Evolutionary conservation across 805 yeast genomes (phyloP), one percentile per base, ranked within the genome.

Genomic region (Diddensiella transvaalensis): DNA sequence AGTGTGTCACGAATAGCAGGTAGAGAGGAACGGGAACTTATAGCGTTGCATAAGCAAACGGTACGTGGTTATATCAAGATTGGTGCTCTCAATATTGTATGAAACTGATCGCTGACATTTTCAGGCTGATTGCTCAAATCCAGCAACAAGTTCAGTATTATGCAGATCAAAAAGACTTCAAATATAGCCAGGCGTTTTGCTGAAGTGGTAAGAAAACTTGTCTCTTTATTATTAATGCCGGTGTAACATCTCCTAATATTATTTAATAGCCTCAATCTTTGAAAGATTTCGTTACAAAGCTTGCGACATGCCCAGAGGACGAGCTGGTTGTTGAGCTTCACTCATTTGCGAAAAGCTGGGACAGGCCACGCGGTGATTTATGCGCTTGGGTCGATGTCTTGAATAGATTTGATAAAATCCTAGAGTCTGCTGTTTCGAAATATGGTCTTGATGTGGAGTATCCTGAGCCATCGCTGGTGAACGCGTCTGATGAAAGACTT

Each of bases 351-450:
- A 61, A 57, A 36, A 21, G 46, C 15, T 82, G 88, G 88, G 76
- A 75, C 24, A 68, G 82, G 21, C 83, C 87, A 5, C 72, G 80
- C 51, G 86, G 85, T 32, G 85, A 87, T 56, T 65, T 91, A 29
- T 76, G 75, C 51, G 82, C 82, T 50, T 90, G 96, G 93, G 77
- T 86, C 23, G 76, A 83, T 0, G 79, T 87, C 1, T 70, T 91
- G 57, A 85, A 88, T 63, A 72, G 83, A 57, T 79, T 90, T 60
- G 96, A 90, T 61, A 74, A 71, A 10, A 73, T 87, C 4, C 68
- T 87, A 46, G 85, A 80, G 44, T 57, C 59, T 2, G 68, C 76
- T 19, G 75, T 85, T 13, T 66, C 66, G 4, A 78, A 78, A 51
- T 84, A 87, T 58, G 70, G 68, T 6, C 53, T 82, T 46, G 73